A percentile compares a stretch with the other conserved stretches of the same genome.
Evolutionary conservation across 108 stramenopile species (phyloP).

Genomic region (Chaetoceros tenuissimus): DNA sequence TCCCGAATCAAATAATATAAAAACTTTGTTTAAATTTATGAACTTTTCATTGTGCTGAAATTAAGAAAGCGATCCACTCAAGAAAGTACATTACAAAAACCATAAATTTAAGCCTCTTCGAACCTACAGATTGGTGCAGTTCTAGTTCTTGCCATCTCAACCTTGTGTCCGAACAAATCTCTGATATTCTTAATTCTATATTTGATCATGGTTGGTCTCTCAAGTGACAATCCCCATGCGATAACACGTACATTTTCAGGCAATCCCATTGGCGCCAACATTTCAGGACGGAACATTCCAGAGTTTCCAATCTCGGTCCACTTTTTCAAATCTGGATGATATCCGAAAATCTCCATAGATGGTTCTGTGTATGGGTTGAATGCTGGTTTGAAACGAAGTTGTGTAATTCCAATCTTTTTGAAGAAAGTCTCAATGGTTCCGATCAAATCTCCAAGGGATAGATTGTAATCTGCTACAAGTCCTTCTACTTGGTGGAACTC

Average conservation of each 20-base stretch:
- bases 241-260: conserved; percentile 99
- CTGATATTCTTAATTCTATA: conserved; percentile 98
- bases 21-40: too few relatives aligned
- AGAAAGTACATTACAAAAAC: too few relatives aligned
- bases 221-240: conserved; percentile 98
- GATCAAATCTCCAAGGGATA: conserved; percentile 95
- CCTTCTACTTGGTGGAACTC: conserved; percentile 99
- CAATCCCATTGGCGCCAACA: conserved; percentile 98
- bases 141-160: conserved; percentile 88
- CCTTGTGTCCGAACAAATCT: conserved; percentile 99
- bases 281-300: conserved; percentile 99
- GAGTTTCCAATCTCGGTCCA: conserved; percentile 99
- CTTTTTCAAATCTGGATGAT: conserved; percentile 99
- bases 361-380: conserved; percentile 99
- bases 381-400: conserved; percentile 99
- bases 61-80: too few relatives aligned
- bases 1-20: too few relatives aligned
- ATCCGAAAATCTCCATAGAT: conserved; percentile 99
- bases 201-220: conserved; percentile 99
- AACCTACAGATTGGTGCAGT: conserved; percentile 95
- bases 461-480: conserved; percentile 96
- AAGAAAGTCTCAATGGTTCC: conserved; percentile 99
- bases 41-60: too few relatives aligned
- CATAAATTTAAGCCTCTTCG: too few relatives aligned
- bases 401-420: conserved; percentile 95